Percentiles rank a stretch among this genome's conserved stretches.
phyloP scores from a whole-genome alignment of 83 land plant genomes.

The Isoetes engelmannii region DNA sequence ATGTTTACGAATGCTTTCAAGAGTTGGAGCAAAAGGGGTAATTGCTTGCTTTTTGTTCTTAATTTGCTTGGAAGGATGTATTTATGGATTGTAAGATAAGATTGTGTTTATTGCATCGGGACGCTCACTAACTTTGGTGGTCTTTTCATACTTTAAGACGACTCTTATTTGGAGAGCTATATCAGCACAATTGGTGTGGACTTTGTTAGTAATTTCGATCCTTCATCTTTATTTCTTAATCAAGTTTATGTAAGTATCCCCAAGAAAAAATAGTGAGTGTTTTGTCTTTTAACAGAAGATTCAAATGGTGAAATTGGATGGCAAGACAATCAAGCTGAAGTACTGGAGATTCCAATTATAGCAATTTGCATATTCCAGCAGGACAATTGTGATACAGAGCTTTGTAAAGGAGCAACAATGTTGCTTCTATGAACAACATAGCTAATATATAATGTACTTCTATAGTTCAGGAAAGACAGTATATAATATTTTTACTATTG shows the following conservation, averaged over 20 bases:
- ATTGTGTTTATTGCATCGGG: not conserved
- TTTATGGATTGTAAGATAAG: not conserved
- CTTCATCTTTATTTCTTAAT: not conserved
- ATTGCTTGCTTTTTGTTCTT: slow-evolving; percentile 1
- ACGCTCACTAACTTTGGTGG: not conserved
- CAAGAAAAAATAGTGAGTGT: too few species aligned
- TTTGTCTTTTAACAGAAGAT: too few species aligned
- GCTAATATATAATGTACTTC: too few species aligned
- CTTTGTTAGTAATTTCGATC: slow-evolving; percentile 5
- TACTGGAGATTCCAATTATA: not conserved
- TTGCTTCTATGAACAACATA: too few species aligned
- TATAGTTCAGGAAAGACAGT: too few species aligned
- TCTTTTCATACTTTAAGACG: slow-evolving; percentile 4
- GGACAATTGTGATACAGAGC: not conserved
- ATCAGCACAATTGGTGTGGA: slow-evolving; percentile 21
- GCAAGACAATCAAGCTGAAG: slow-evolving; percentile 83
- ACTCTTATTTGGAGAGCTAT: slow-evolving; percentile 22
- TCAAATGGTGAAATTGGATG: too few species aligned
- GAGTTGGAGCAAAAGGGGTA: slow-evolving; percentile 91
- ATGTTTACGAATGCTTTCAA: slow-evolving; percentile 99
- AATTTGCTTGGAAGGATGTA: not conserved
- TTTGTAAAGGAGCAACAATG: too few species aligned
- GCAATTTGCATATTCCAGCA: not conserved
- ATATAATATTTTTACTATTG: slow-evolving; percentile 19
- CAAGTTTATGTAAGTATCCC: too few species aligned